These are phyloP conservation scores for Curvularia sp. DNA, from an alignment of 2,329 filamentous ascomycete species.

Conservation along the genomic window DNA sequence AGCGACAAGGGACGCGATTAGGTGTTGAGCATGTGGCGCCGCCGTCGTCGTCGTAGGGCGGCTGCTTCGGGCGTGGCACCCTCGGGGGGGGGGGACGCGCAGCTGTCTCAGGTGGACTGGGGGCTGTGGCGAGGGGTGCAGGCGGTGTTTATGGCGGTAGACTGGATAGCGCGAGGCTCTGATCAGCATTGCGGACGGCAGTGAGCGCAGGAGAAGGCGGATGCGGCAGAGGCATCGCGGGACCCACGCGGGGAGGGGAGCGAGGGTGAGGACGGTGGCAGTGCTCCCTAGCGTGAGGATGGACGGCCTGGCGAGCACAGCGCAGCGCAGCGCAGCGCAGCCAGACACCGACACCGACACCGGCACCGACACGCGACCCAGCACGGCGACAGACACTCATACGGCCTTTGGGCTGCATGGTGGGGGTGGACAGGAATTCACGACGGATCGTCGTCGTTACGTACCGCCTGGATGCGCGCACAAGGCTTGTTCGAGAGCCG, in stretches of 20 bases:
- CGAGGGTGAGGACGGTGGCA: conserved; percentile 31
- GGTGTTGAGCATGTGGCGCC: conserved; percentile 18
- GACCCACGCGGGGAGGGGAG: conserved; percentile 34
- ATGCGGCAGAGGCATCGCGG: conserved; percentile 21
- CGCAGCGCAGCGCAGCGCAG: conserved; percentile 1
- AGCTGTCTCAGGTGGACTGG: conserved; percentile 41
- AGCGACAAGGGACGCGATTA: conserved; percentile 14
- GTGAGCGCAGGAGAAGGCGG: conserved; percentile 30
- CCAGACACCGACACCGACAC: too few species aligned
- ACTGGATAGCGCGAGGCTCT: conserved; percentile 32
- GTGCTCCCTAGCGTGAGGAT: conserved; percentile 29
- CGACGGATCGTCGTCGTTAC: conserved; percentile 25
- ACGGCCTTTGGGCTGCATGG: neutral
- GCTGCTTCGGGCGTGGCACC: conserved; percentile 24
- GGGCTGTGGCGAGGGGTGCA: conserved; percentile 27
- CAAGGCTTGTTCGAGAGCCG: conserved; percentile 35
- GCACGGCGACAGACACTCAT: neutral
- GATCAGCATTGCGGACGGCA: conserved; percentile 44
- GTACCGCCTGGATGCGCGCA: conserved; percentile 35
- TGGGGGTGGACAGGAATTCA: neutral
- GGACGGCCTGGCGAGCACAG: conserved; percentile 20
- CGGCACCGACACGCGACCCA: neutral
- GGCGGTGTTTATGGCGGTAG: conserved; percentile 18
- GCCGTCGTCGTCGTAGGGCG: conserved; percentile 20
- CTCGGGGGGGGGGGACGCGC: conserved; percentile 27